Evolutionary conservation across 805 yeast genomes (phyloP).

Genomic region (Lachancea quebecensis): DNA sequence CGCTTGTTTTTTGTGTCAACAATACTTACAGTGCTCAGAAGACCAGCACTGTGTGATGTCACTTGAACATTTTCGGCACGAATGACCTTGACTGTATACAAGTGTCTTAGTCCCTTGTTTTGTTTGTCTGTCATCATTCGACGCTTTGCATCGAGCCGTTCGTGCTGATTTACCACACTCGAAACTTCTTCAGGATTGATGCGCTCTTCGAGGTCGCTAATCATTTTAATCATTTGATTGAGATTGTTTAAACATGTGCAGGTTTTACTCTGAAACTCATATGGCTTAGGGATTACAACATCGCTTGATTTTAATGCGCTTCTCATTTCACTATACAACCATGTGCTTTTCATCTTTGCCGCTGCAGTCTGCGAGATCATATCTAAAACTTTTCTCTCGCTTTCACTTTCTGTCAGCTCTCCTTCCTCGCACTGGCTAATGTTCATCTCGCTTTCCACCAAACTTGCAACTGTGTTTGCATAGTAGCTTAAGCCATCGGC

Average conservation of each 20-base stretch:
- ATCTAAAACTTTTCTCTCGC: constrained; percentile 17
- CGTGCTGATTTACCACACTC: constrained; percentile 31
- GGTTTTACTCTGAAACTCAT: constrained; percentile 50
- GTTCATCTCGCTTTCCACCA: constrained; percentile 15
- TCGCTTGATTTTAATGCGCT: constrained; percentile 40
- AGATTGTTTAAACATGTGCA: constrained; percentile 76
- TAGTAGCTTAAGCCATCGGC: constrained; percentile 54
- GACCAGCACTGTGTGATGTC: constrained; percentile 38
- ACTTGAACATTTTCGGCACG: constrained; percentile 56
- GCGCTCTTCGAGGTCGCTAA: constrained; percentile 46
- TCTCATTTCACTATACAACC: constrained; percentile 48
- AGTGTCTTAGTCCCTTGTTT: constrained; percentile 29
- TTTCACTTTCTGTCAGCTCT: constrained; percentile 13
- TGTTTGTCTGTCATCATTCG: constrained; percentile 1
- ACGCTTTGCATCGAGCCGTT: constrained; percentile 28
- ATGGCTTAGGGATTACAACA: constrained; percentile 42
- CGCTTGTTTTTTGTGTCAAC: constrained; percentile 47
- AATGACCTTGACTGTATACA: constrained; percentile 57
- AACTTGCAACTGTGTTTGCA: constrained; percentile 32
- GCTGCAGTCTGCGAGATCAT: constrained; percentile 25
- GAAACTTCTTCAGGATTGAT: constrained; percentile 55
- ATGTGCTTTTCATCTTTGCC: constrained; percentile 29
- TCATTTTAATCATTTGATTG: constrained; percentile 41
- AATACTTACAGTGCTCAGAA: constrained; percentile 57
- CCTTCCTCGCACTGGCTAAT: constrained; percentile 12